Base-by-base conservation (phyloP, 345 rosid species). In the Eucalyptus caleyi region DNA sequence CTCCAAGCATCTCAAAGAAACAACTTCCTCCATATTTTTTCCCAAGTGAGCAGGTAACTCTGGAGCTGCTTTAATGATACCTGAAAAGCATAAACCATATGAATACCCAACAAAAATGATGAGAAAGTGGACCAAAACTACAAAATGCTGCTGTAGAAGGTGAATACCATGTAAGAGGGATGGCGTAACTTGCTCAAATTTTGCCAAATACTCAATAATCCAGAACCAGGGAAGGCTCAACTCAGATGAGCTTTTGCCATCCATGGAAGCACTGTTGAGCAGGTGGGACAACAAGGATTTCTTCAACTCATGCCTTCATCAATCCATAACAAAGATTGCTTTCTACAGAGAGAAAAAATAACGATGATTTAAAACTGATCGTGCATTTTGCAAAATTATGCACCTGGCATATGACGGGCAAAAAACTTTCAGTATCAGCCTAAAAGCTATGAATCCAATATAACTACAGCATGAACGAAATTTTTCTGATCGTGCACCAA, bases 1-100 rank as follows among this genome's bases (percentile, higher is more conserved):
- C 92, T 95, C 96, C 93, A 95, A 90, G 85, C 95, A 94, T 88
- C 94, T 94, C 91, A 95, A 92, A 91, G 96, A 92, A 89, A 95
- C 92, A 92, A 81, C 90, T 90, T 96, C 98, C 90, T 91, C 92
- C 13, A 93, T 90, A 40, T 87, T 90, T 89, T 91, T 87, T 8
- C 91, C 89, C 47, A 91, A 49, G 30, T 89, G 90, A 87, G 89
- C 92, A 2, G 92, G 90, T 5, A 90, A 88, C 32, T 91, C 90
- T 34, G 96, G 94, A 86, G 93, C 92, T 53, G 81, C 91, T 89
- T 93, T 93, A 45, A 96, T 89, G 93, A 94, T 87, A 67, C 88
- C 96, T 96, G 88, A 67, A 50, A 80, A 8, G 87, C 82, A 62
- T 44, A 87, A 86, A 89, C 53, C 86, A 53, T 67, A 42, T 40